These are phyloP conservation scores for Lachnellula arida DNA, from an alignment of 2,329 filamentous ascomycete genomes.

Conservation along the genomic window DNA sequence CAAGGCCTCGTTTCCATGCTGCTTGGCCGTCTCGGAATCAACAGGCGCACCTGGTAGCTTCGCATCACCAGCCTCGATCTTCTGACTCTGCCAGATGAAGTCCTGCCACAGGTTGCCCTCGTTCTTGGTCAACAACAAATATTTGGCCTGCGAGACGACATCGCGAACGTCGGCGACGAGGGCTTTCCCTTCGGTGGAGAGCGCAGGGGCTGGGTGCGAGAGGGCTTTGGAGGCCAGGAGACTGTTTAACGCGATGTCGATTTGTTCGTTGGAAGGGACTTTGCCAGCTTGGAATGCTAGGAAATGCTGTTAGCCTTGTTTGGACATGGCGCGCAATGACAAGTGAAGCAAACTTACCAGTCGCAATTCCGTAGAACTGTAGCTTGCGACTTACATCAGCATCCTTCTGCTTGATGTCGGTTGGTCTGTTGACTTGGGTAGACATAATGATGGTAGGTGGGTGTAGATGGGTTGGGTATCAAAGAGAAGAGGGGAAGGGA, in stretches of 20 bases:
- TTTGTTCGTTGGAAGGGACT: slow-evolving; percentile 74
- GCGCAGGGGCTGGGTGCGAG: slow-evolving; percentile 63
- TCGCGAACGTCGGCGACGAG: slow-evolving; percentile 73
- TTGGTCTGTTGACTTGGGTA: slow-evolving; percentile 28
- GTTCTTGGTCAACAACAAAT: slow-evolving; percentile 87
- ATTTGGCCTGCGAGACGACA: slow-evolving; percentile 80
- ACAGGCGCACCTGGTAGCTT: slow-evolving; percentile 61
- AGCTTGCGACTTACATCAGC: slow-evolving; percentile 84
- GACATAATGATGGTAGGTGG: slow-evolving; percentile 5
- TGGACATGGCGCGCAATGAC: too few relatives aligned
- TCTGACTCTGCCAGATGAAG: slow-evolving; percentile 90
- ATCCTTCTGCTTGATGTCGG: slow-evolving; percentile 27
- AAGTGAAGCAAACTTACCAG: slow-evolving; percentile 41
- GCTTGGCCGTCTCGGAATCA: slow-evolving; percentile 70
- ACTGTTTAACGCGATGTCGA: slow-evolving; percentile 90
- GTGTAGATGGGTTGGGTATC: slow-evolving; percentile 15
- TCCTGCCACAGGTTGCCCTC: slow-evolving; percentile 91
- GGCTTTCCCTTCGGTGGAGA: slow-evolving; percentile 77
- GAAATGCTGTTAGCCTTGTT: slow-evolving; percentile 2
- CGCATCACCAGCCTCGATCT: slow-evolving; percentile 62
- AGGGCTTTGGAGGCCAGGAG: slow-evolving; percentile 70
- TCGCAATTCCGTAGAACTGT: slow-evolving; percentile 86
- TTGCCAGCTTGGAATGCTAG: slow-evolving; percentile 82
- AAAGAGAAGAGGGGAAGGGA: slow-evolving; percentile 10
- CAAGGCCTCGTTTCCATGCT: slow-evolving; percentile 78